A percentile compares a stretch with the other conserved stretches of the same genome.
These are phyloP conservation scores for Rhizopogon rudus DNA, from an alignment of 768 basidiomycete genomes.

Conservation along the genomic window DNA sequence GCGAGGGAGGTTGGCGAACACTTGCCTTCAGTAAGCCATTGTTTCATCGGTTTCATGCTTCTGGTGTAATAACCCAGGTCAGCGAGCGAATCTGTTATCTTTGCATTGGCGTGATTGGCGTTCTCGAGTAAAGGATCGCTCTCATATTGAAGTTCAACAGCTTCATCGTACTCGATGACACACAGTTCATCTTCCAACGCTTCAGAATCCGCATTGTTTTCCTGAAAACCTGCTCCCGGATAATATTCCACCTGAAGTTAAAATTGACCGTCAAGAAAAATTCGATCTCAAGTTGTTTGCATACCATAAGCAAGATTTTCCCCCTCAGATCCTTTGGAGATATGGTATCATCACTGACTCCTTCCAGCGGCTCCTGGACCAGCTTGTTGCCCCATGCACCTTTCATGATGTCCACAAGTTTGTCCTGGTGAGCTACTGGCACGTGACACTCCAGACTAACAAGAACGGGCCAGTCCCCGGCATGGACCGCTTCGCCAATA, in stretches of 20 bases:
- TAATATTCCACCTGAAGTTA: slow-evolving; percentile 51
- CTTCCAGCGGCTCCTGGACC: slow-evolving; percentile 34
- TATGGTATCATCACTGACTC: slow-evolving; percentile 30
- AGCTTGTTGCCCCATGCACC: slow-evolving; percentile 49
- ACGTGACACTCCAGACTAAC: slow-evolving; percentile 65
- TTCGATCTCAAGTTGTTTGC: not conserved
- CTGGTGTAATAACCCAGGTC: slow-evolving; percentile 55
- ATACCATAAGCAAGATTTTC: slow-evolving; percentile 55
- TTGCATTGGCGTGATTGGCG: slow-evolving; percentile 6
- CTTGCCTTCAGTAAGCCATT: slow-evolving; percentile 42
- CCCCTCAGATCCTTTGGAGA: slow-evolving; percentile 46
- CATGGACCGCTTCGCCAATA: slow-evolving; percentile 33
- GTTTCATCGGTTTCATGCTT: slow-evolving; percentile 54
- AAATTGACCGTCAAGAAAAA: not conserved
- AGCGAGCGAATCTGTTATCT: slow-evolving; percentile 49
- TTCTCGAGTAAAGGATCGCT: slow-evolving; percentile 1
- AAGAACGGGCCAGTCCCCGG: slow-evolving; percentile 50
- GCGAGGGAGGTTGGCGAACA: not conserved
- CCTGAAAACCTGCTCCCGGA: slow-evolving; percentile 19
- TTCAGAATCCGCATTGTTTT: not conserved
- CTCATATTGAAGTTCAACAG: slow-evolving; percentile 13
- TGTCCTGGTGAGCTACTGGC: slow-evolving; percentile 39
- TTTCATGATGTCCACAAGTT: slow-evolving; percentile 49
- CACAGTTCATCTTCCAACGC: slow-evolving; percentile 2
- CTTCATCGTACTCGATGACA: slow-evolving; percentile 12